These are phyloP conservation scores for Ceratocystis harringtonii DNA, from an alignment of 2,329 filamentous ascomycete genomes.

Conservation along the genomic window DNA sequence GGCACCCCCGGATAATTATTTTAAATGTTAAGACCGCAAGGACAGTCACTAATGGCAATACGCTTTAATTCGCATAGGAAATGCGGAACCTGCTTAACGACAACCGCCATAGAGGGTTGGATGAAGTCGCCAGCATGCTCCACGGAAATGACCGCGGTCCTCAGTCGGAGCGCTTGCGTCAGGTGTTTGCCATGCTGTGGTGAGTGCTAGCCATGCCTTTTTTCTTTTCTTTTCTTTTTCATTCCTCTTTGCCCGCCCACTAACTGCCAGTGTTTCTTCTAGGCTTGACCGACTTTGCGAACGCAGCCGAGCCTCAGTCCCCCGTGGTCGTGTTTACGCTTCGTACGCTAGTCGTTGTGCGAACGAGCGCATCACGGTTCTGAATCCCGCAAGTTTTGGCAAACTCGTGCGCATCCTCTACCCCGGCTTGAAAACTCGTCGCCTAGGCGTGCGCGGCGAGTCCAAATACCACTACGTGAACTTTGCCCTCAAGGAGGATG, in stretches of 20 bases:
- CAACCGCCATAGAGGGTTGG: conserved; percentile 51
- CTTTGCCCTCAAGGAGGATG: conserved; percentile 44
- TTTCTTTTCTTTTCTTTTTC: background rate
- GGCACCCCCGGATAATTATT: background rate
- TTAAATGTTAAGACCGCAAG: too few relatives aligned
- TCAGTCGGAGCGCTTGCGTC: conserved; percentile 68
- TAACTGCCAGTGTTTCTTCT: background rate
- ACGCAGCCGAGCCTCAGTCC: conserved; percentile 70
- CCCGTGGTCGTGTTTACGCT: conserved; percentile 83
- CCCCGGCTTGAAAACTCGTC: conserved; percentile 80
- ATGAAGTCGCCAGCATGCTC: conserved; percentile 60
- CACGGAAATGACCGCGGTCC: conserved; percentile 67
- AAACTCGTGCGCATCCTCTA: conserved; percentile 95
- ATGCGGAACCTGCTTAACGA: conserved; percentile 59
- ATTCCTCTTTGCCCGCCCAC: background rate
- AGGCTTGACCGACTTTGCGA: conserved; percentile 63
- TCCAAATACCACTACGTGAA: conserved; percentile 95
- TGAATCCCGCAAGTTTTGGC: conserved; percentile 95
- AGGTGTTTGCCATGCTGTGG: conserved; percentile 83
- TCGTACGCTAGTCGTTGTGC: conserved; percentile 89
- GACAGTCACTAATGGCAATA: background rate
- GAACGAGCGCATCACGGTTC: conserved; percentile 79
- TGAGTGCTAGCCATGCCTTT: conserved; percentile 29
- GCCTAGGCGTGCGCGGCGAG: conserved; percentile 84
- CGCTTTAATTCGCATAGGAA: conserved; percentile 28